Evolutionary conservation across 768 basidiomycete genomes (phyloP), one percentile per base, ranked within the genome.

Genomic region (Pleurotus eryngii): DNA sequence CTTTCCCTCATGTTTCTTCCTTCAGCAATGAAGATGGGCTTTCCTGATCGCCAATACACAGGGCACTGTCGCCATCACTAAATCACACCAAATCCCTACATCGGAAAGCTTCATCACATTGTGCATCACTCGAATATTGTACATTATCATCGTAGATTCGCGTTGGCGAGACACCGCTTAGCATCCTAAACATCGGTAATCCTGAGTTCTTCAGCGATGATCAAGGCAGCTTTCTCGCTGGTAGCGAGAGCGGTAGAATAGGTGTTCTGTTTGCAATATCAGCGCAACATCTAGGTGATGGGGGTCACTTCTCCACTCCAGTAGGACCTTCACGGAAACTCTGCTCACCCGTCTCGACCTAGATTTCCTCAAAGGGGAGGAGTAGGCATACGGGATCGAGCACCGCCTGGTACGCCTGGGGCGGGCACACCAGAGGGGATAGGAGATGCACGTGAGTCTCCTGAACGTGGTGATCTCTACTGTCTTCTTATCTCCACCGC

Each of bases 161-260:
- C 7, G 30, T 30, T 1, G 9, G 30, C 30, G 9, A 30, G 30
- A 45, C 43, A 45, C 5, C 14, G 5, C 43, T 20, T n/a, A 20
- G 4, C 43, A 15, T 45, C 14, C 9, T 17, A 55, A 20, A 59
- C 51, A 8, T 53, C 58, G 9, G 24, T n/a, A 22, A 55, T 58
- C 15, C 51, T 27, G 14, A 66, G 42, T 22, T 80, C 80, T 43
- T 78, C 69, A 1, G 73, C 74, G 22, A 81, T 76, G 35, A 82
- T 72, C 4, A 68, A 26, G 0, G 78, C 76, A 0, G 79, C 80
- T 64, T 81, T 81, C 67, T 81, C 81, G 6, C 63, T 65, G 35
- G 66, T 65, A 1, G 58, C 59, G 27, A 68, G 45, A 14, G 67
- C 63, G 38, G 67, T 60, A 46, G 55, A 61, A 47, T 65, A 65